Base-by-base conservation (phyloP, 768 basidiomycete genomes). In the Hortiboletus campestris region DNA sequence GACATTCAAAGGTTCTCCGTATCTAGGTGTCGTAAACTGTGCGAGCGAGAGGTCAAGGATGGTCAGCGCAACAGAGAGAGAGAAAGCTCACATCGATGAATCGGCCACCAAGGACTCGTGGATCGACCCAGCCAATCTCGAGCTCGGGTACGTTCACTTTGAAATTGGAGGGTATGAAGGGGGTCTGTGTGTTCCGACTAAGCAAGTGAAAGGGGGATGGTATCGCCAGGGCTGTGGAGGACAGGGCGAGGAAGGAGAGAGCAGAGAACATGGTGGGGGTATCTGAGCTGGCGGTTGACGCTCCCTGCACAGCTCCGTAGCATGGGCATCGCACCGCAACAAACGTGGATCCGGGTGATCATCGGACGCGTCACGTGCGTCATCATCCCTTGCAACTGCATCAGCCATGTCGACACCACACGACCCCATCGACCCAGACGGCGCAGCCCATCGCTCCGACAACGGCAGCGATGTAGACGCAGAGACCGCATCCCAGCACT, bases 1-100 rank as follows among this genome's bases (percentile, higher is more conserved):
- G 45, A 91, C 78, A 63, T 94, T 94, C 54, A 94, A 72, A 13
- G 92, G 92, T 72, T 94, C 92, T 41, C 92, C 92, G 34, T 77
- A 77, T 55, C 75, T 74, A 51, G 77, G 77, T 5, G 80, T 84
- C 9, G 88, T 85, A 70, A 78, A 90, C 89, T 91, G 53, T 25
- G 22, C 16, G 38, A n/a, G 25, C 34, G 17, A 42, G 43, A 14
- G 34, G 28, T 47, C 13, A 17, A n/a, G 31, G 43, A 11, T 9
- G 40, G 39, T 25, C 9, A 1, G 19, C 10, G 31, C 11, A 44
- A 25, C 41, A 42, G 58, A 44, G n/a, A 42, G 58, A 44, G n/a
- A 32, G 17, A 31, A 51, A 40, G 55, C 85, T 67, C 63, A 93
- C 91, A 66, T 94, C 91, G 40, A 94, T 72, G 56, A 91, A 77